A percentile compares a stretch with the other conserved stretches of the same genome.
Conservation (phyloP, 495 filamentous ascomycete genomes). For the Daldinia vernicosa region DNA sequence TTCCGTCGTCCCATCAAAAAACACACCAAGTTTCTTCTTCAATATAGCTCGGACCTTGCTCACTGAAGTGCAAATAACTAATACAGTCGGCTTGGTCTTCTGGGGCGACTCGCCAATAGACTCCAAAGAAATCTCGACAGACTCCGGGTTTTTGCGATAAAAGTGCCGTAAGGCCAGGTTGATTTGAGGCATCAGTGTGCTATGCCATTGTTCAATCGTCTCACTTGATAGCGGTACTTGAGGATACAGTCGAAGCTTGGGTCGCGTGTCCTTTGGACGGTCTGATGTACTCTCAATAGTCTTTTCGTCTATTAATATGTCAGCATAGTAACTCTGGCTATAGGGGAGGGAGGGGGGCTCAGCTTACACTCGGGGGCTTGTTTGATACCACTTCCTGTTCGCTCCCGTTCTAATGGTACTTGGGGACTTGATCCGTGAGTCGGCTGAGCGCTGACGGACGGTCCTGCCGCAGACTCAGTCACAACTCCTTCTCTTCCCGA, state of each 20-base stretch:
- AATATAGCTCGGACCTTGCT: constrained; percentile 74
- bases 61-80: constrained; percentile 78
- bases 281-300: neutral
- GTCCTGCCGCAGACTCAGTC: constrained; percentile 22
- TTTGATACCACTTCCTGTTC: constrained; percentile 10
- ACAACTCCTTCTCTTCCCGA: constrained; percentile 14
- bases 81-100: constrained; percentile 73
- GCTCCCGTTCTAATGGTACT: neutral
- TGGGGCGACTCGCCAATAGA: constrained; percentile 75
- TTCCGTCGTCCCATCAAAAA: constrained; percentile 67
- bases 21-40: constrained; percentile 68
- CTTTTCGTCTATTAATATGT: constrained; percentile 20
- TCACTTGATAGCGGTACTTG: constrained; percentile 65
- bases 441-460: constrained; percentile 11
- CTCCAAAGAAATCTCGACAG: constrained; percentile 76
- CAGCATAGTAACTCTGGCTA: constrained; percentile 27
- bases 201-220: constrained; percentile 75
- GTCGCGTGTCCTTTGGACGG: constrained; percentile 39
- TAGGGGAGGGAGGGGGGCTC: neutral
- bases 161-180: constrained; percentile 66
- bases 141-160: constrained; percentile 73
- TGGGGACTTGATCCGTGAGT: constrained; percentile 3
- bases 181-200: constrained; percentile 73
- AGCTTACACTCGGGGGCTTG: constrained; percentile 32
- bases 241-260: constrained; percentile 60